Evolutionary conservation across 2,329 filamentous ascomycete species (phyloP).

Genomic region (Paecilomyces sp.): DNA sequence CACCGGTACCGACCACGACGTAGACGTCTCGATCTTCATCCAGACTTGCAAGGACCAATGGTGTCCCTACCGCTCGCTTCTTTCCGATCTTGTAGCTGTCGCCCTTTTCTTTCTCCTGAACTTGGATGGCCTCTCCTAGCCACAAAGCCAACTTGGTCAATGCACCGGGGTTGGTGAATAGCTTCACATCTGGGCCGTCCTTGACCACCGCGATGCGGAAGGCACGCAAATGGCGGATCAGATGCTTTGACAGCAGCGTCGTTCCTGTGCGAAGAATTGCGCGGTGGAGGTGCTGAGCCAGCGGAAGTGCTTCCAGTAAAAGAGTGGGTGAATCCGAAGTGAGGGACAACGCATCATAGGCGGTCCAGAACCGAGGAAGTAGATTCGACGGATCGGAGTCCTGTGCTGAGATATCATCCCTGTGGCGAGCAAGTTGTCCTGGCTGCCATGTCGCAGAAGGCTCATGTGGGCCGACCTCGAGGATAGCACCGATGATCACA

Average conservation of each 20-base stretch:
- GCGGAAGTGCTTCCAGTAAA: conserved; percentile 70
- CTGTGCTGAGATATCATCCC: conserved; percentile 12
- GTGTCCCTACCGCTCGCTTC: conserved; percentile 53
- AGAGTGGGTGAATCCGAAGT: conserved; percentile 36
- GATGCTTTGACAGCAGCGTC: conserved; percentile 82
- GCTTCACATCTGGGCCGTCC: conserved; percentile 81
- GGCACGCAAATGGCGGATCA: conserved; percentile 84
- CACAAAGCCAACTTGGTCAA: conserved; percentile 89
- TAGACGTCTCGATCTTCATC: conserved; percentile 85
- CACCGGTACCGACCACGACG: conserved; percentile 85
- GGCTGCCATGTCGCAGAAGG: conserved; percentile 25
- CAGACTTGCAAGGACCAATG: conserved; percentile 81
- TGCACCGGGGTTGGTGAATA: conserved; percentile 89
- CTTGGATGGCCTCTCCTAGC: conserved; percentile 85
- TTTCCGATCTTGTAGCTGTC: conserved; percentile 50
- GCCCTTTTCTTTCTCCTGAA: conserved; percentile 78
- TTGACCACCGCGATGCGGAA: conserved; percentile 96
- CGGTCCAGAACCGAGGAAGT: conserved; percentile 48
- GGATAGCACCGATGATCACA: conserved; percentile 82
- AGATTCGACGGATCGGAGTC: conserved; percentile 25
- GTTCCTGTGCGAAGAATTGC: conserved; percentile 92
- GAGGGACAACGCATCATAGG: conserved; percentile 50
- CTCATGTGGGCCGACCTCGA: conserved; percentile 67
- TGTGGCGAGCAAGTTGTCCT: conserved; percentile 17
- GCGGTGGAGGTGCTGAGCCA: conserved; percentile 80